A percentile compares a stretch with the other conserved stretches of the same genome.
These are phyloP conservation scores for Stemphylium beticola DNA, from an alignment of 2,329 filamentous ascomycete genomes.

Conservation along the genomic window DNA sequence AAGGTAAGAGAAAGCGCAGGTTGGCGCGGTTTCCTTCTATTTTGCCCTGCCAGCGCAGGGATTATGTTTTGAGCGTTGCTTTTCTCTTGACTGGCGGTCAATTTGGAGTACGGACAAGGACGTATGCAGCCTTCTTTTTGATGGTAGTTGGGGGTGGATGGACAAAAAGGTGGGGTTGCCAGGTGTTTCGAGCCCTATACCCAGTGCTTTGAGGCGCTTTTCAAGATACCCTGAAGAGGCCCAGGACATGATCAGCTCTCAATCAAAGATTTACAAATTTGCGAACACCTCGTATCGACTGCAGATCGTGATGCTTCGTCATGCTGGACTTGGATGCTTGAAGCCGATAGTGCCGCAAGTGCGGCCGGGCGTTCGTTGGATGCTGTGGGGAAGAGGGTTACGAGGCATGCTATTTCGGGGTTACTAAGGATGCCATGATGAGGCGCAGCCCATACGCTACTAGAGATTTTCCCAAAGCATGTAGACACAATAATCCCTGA, in stretches of 20 bases:
- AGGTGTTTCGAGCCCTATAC: slow-evolving; percentile 11
- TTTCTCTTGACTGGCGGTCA: background rate
- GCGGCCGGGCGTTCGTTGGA: background rate
- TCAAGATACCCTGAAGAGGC: background rate
- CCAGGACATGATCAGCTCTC: background rate
- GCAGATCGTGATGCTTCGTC: background rate
- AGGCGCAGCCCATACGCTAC: slow-evolving; percentile 5
- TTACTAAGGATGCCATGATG: background rate
- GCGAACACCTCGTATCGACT: background rate
- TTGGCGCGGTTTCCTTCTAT: slow-evolving; percentile 8
- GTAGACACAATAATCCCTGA: background rate
- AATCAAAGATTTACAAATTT: background rate
- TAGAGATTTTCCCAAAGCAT: background rate
- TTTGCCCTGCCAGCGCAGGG: slow-evolving; percentile 1
- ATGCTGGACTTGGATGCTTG: background rate
- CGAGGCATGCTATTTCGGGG: slow-evolving; percentile 13
- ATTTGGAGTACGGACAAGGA: background rate
- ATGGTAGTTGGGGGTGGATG: background rate
- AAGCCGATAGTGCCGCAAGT: background rate
- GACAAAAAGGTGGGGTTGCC: background rate
- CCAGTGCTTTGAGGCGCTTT: slow-evolving; percentile 6
- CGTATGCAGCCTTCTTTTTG: background rate
- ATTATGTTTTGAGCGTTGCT: slow-evolving; percentile 1
- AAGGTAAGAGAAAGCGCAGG: slow-evolving; percentile 12
- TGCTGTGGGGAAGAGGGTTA: slow-evolving; percentile 12